Base-by-base conservation (phyloP, 2,329 filamentous ascomycete species). In the Ophiostoma sp. region DNA sequence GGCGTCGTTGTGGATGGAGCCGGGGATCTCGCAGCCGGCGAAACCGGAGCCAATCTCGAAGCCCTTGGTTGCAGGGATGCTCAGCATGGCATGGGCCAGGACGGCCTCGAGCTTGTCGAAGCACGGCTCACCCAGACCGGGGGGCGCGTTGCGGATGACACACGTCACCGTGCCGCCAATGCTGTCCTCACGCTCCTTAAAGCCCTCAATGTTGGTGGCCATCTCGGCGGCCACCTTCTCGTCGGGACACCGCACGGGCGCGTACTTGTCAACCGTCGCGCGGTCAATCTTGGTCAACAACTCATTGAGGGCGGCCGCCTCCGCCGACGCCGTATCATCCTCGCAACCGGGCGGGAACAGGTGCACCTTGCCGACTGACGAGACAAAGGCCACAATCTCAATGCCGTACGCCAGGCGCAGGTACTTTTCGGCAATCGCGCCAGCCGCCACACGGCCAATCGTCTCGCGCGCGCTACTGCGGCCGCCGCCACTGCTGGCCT, bases 1-100 rank as follows among this genome's bases (percentile, higher is more conserved):
- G 72, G 93, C 86, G 82, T 98, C 95, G 81, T 98, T 98, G 88
- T 98, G 95, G 72, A 87, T 87, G n/a, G 92, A 96, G 28, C 96
- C 95, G 1, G 92, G 92, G 52, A 98, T 88, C 81, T 95, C 92
- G 79, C 92, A 92, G 74, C 96, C 95, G 69, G 87, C 90, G 82
- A 98, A 98, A 15, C 96, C 96, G 71, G 93, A 97, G 72, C 96
- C 96, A 77, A 98, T 91, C 81, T 98, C 95, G 80, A 98, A 98
- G 72, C 92, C 95, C 85, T 98, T 99, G 50, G 93, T 95, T 3
- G 96, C 94, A 5, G 96, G 96, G 78, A 98, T 97, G 80, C 90
- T 94, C 76, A 98, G 88, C 93, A 99, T 98, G 69, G 93, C 96
- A 80, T 98, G 95, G 33, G 90, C 95, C 64, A 99, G 90, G 80